Evolutionary conservation across 805 yeast species (phyloP).

Genomic region (Candida nitratophila): DNA sequence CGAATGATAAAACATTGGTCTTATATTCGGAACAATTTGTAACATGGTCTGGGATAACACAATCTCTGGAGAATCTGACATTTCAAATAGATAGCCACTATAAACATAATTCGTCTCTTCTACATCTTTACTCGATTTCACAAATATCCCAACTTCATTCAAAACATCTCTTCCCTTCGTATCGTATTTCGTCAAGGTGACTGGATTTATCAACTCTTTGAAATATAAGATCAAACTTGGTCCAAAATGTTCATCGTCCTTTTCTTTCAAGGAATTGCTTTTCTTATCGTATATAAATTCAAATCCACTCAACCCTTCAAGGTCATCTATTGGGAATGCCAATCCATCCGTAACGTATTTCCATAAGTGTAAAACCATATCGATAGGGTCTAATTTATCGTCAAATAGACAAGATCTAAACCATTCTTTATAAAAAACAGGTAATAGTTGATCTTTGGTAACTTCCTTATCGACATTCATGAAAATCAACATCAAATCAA

Average conservation of each 20-base stretch:
- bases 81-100: slow-evolving; percentile 12
- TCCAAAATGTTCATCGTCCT: not conserved
- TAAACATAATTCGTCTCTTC: not conserved
- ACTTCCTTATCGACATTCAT: slow-evolving; percentile 2
- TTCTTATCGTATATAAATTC: slow-evolving; percentile 13
- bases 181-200: not conserved
- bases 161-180: slow-evolving; percentile 1
- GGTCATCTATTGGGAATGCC: slow-evolving; percentile 13
- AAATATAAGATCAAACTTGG: slow-evolving; percentile 12
- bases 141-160: slow-evolving; percentile 17
- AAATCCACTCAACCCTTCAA: slow-evolving; percentile 8
- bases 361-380: slow-evolving; percentile 12
- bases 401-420: slow-evolving; percentile 12
- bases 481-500: slow-evolving; percentile 5
- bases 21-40: slow-evolving; percentile 15
- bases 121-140: slow-evolving; percentile 1
- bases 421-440: slow-evolving; percentile 23
- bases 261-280: slow-evolving; percentile 2
- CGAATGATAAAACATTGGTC: slow-evolving; percentile 7
- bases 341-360: slow-evolving; percentile 3
- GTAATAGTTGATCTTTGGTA: not conserved
- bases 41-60: slow-evolving; percentile 17
- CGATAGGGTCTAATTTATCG: slow-evolving; percentile 2
- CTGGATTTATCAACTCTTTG: slow-evolving; percentile 10
- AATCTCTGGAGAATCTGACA: slow-evolving; percentile 1